phyloP scores from a whole-genome alignment of 164 flowering plant genomes.

The Vitis labrusca region DNA sequence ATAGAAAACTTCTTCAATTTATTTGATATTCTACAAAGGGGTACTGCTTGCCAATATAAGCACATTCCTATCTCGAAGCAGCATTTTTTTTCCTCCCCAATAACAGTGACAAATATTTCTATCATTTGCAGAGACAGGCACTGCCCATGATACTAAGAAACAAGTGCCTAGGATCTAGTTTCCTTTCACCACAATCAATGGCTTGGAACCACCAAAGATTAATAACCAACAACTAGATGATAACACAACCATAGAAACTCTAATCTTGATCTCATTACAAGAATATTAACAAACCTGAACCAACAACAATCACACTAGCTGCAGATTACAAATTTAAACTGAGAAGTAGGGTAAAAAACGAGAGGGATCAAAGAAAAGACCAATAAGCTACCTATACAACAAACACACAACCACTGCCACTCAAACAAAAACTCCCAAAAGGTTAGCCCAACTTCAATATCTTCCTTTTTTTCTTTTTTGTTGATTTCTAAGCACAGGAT shows the following conservation, averaged over 20 bases:
- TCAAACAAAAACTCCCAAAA: conserved; percentile 34
- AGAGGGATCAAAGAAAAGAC: conserved; percentile 5
- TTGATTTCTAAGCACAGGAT: conserved; percentile 42
- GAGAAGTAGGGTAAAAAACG: neutral
- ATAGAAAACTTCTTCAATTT: too few species aligned
- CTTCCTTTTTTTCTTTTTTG: conserved; percentile 21
- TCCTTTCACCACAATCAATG: neutral
- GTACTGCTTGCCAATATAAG: too few species aligned
- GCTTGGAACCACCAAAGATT: neutral
- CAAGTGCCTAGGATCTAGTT: neutral
- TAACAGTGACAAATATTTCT: too few species aligned
- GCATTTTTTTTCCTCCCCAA: too few species aligned
- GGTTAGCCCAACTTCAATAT: conserved; percentile 57
- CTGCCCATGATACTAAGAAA: too few species aligned
- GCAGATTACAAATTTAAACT: conserved; percentile 48
- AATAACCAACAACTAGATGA: conserved; percentile 15
- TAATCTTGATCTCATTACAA: conserved; percentile 53
- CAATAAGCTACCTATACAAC: conserved; percentile 40
- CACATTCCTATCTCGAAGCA: too few species aligned
- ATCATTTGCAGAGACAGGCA: too few species aligned
- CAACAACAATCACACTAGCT: conserved; percentile 47
- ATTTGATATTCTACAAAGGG: too few species aligned
- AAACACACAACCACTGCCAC: conserved; percentile 32
- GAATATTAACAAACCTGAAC: conserved; percentile 38
- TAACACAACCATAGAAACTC: conserved; percentile 29